Evolutionary conservation across 768 basidiomycete species (phyloP), one percentile per base, ranked within the genome.

Genomic region (Panaeolus cyanescens): DNA sequence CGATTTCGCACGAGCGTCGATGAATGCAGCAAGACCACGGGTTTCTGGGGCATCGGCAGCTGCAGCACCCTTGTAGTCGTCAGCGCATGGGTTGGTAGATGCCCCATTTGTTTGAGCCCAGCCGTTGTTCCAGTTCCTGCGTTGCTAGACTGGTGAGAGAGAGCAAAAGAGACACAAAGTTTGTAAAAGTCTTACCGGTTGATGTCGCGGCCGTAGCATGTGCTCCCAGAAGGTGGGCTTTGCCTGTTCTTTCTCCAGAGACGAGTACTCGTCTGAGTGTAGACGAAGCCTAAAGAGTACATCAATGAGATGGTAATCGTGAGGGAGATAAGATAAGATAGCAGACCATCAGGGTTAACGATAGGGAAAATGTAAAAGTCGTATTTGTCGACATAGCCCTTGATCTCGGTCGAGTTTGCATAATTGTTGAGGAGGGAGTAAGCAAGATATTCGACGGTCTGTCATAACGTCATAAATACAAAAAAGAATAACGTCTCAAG

Each of bases 211-310:
- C 58, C 58, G 20, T 59, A 59, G 58, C 58, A 59, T 12, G 58
- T 31, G 58, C 58, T 59, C 5, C 58, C 45, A 32, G 58, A 59
- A 2, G 58, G 58, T 10, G 58, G 58, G 8, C 32, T 59, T 40
- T 59, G 58, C 5, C 58, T 28, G 50, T 59, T 59, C 40, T 59
- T 59, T 50, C 58, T 45, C 58, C 58, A 59, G 2, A 59, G 13
- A 22, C 58, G 58, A n/a, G 42, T 50, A 34, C 8, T 53, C n/a
- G 36, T 58, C 31, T 58, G 57, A 5, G 57, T 58, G 19, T 36
- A 58, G 3, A 58, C 36, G 39, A 58, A 58, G 6, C 56, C 56
- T 58, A 30, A 19, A 31, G n/a, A 19, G 3, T 17, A 40, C 10
- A 19, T 20, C 22, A 36, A 36, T 20, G 22, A 9, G 5, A 22